These are phyloP conservation scores for Globisporangium splendens DNA, from an alignment of 352 stramenopile species.

Conservation along the genomic window DNA sequence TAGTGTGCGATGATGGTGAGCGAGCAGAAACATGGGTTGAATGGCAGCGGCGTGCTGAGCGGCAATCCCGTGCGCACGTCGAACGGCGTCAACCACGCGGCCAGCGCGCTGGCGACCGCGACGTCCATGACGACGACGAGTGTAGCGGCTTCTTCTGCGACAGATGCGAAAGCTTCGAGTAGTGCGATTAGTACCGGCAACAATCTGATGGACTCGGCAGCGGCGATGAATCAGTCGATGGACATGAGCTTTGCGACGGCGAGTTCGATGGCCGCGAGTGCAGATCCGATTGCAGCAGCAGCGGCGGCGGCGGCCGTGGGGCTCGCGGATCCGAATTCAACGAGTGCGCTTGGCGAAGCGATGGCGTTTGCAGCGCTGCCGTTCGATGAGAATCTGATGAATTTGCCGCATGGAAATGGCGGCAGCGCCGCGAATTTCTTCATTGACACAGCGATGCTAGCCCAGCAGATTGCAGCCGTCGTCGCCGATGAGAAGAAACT, in stretches of 20 bases:
- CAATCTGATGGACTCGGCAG: background rate
- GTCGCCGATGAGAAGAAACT: conserved; percentile 78
- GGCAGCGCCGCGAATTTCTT: conserved; percentile 46
- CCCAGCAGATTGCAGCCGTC: conserved; percentile 59
- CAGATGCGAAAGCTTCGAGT: background rate
- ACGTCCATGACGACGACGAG: conserved; percentile 3
- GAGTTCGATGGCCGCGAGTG: conserved; percentile 11
- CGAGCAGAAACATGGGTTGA: conserved; percentile 23
- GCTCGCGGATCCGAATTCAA: conserved; percentile 13
- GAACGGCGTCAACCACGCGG: background rate
- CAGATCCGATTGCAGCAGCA: conserved; percentile 11
- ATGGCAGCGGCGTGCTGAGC: background rate
- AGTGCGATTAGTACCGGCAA: background rate
- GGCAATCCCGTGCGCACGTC: background rate
- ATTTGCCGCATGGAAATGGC: conserved; percentile 2
- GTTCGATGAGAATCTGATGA: conserved; percentile 63
- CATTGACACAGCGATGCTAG: conserved; percentile 49
- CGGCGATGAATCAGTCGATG: conserved; percentile 7
- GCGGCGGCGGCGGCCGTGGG: conserved; percentile 13
- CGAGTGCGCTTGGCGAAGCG: conserved; percentile 6
- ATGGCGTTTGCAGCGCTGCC: conserved; percentile 28
- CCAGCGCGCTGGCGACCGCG: conserved; percentile 10
- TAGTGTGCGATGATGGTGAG: conserved; percentile 35
- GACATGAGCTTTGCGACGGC: conserved; percentile 11
- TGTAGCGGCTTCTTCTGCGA: too few relatives aligned